phyloP scores from a whole-genome alignment of 495 filamentous ascomycete species.

The Sordaria brevicollis region DNA sequence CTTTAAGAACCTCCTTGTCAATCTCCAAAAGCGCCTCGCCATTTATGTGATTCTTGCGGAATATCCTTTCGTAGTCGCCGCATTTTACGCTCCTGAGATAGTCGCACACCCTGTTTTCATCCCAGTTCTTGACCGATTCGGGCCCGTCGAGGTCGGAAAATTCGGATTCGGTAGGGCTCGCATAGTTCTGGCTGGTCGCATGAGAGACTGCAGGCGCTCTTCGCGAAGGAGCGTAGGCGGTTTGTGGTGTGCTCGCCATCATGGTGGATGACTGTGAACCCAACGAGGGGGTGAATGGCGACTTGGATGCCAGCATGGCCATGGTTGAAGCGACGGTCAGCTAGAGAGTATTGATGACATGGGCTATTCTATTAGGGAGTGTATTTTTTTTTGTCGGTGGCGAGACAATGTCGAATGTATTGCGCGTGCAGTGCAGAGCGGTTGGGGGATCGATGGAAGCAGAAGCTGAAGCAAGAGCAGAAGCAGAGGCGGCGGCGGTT shows the following conservation, averaged over 20 bases:
- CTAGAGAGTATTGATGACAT: constrained; percentile 12
- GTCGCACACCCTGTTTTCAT: constrained; percentile 80
- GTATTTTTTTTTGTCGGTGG: background rate
- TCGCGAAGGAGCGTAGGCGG: constrained; percentile 41
- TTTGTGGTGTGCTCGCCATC: constrained; percentile 40
- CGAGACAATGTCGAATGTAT: background rate
- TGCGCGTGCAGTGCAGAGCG: background rate
- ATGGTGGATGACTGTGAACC: constrained; percentile 45
- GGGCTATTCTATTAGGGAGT: background rate
- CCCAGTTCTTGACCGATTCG: constrained; percentile 61
- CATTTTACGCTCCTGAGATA: constrained; percentile 89
- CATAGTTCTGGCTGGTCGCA: constrained; percentile 53
- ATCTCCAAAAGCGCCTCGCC: constrained; percentile 94
- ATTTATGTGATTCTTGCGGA: constrained; percentile 90
- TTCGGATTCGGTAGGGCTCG: constrained; percentile 87
- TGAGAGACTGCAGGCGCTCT: constrained; percentile 44
- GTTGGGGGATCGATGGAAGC: background rate
- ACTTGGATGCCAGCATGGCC: constrained; percentile 82
- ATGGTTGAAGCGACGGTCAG: constrained; percentile 32
- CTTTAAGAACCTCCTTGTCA: constrained; percentile 90
- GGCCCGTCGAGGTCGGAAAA: constrained; percentile 67
- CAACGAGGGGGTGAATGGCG: constrained; percentile 58
- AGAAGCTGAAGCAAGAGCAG: background rate
- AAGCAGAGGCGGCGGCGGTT: background rate
- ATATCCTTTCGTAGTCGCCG: constrained; percentile 83